Conservation (phyloP, 2,329 filamentous ascomycete genomes). For the Penicillium verrucosum region DNA sequence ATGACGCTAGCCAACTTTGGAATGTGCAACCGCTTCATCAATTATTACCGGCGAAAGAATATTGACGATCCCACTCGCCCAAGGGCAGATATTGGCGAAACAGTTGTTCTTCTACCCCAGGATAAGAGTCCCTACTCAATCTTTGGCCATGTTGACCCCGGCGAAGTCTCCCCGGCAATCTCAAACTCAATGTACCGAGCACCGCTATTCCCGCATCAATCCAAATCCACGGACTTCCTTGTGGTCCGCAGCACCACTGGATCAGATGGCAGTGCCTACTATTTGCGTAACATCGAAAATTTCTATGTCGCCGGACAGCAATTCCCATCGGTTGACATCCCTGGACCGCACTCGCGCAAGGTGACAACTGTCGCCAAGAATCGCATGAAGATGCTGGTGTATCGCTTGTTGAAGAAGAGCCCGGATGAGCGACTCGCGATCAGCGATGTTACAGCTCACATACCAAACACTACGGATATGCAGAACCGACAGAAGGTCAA, state of each 20-base stretch:
- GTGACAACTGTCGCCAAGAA: constrained; percentile 98
- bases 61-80: constrained; percentile 71
- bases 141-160: constrained; percentile 88
- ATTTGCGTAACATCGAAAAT: constrained; percentile 84
- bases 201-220: constrained; percentile 82
- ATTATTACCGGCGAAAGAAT: constrained; percentile 89
- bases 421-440: constrained; percentile 67
- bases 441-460: constrained; percentile 84
- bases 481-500: constrained; percentile 97
- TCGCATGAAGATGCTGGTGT: constrained; percentile 92
- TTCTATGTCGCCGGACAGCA: constrained; percentile 89
- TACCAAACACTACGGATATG: constrained; percentile 88
- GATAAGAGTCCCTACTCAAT: constrained; percentile 95
- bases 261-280: constrained; percentile 73
- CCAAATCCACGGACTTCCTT: constrained; percentile 78
- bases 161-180: constrained; percentile 83
- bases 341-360: constrained; percentile 87
- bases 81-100: constrained; percentile 82
- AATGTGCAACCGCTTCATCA: constrained; percentile 94
- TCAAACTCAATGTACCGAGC: constrained; percentile 96
- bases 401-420: constrained; percentile 78
- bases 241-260: constrained; percentile 79
- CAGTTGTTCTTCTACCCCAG: constrained; percentile 80
- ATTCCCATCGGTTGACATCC: constrained; percentile 87
- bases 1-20: constrained; percentile 92